Base-by-base conservation (phyloP, 371 early-diverging fungal species). In the Actinomucor elegans region DNA sequence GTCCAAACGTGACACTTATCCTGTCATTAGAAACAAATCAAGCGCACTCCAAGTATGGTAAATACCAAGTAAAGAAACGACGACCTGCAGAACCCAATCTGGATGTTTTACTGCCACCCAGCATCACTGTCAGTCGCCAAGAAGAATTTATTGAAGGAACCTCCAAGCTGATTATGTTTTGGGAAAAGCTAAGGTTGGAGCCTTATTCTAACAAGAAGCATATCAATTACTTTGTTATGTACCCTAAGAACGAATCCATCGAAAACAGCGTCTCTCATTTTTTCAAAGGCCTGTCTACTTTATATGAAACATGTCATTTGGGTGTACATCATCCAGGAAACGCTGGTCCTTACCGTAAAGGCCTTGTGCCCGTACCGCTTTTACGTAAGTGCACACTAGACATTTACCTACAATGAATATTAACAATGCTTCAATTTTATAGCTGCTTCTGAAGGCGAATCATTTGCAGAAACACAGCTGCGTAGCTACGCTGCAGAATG, bases 151-250 rank as follows among this genome's bases (percentile, higher is more conserved):
- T 85, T 17, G 84, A 81, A 48, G 81, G 80, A 2, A 73, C 81
- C 0, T 77, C 80, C 3, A 70, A 77, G 6, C 57, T 85, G 17
- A 51, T 85, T 9, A 67, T 74, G 14, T 81, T 80, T 53, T 86
- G 86, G 86, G 84, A 84, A 31, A 83, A 83, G 23, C 60, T 83
- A 33, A 71, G 83, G 27, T 56, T 86, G 27, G 81, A 81, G 34
- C 86, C 86, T 1, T 82, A 79, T 28, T 81, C 79, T 1, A 48
- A 50, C 29, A 76, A 67, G 48, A 86, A 86, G 55, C 73, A 71
- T 23, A 61, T 86, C 17, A 58, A 56, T 4, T 86, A 84, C 54
- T 81, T 81, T 61, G 78, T 75, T 10, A 59, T 86, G 3, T 81
- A 67, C 48, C 86, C 84, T 4, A 67, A 70, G 36, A 73, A 78